A percentile compares a stretch with the other conserved stretches of the same genome.
These are phyloP conservation scores for Epichloe typhina DNA, from an alignment of 2,329 filamentous ascomycete genomes.

Conservation along the genomic window DNA sequence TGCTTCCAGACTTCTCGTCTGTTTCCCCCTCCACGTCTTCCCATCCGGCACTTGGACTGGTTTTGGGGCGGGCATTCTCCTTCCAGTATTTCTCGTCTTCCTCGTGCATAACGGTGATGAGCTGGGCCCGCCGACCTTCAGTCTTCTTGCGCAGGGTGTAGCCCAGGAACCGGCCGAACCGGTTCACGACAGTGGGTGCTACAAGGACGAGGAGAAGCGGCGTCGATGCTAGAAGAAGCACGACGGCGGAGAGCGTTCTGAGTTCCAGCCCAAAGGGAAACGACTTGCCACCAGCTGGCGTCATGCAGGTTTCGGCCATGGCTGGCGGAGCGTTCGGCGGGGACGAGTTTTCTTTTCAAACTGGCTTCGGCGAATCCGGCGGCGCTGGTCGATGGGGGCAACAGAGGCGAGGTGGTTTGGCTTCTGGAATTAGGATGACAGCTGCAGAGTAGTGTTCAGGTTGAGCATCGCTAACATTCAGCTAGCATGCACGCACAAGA, in stretches of 20 bases:
- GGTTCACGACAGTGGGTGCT: constrained; percentile 12
- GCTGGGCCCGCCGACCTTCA: constrained; percentile 43
- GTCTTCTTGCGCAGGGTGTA: constrained; percentile 52
- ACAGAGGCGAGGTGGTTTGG: not conserved
- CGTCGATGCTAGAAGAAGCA: constrained; percentile 9
- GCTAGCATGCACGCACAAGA: not conserved
- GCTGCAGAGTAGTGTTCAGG: not conserved
- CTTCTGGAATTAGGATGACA: not conserved
- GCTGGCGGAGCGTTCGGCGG: not conserved
- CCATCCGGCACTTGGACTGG: constrained; percentile 48
- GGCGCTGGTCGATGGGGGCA: not conserved
- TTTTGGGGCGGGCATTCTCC: constrained; percentile 20
- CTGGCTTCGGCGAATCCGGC: not conserved
- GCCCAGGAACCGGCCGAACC: constrained; percentile 35
- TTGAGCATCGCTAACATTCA: not conserved
- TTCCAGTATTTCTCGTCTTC: constrained; percentile 27
- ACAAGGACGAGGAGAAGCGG: constrained; percentile 13
- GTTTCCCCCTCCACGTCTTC: constrained; percentile 56
- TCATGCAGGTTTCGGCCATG: constrained; percentile 18
- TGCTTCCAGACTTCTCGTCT: constrained; percentile 24
- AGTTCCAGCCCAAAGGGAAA: constrained; percentile 19
- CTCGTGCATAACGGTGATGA: constrained; percentile 38
- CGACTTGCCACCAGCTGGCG: constrained; percentile 13
- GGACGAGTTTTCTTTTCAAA: not conserved
- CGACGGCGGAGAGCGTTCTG: constrained; percentile 13